These are phyloP conservation scores for Secale cereale DNA, from an alignment of 176 grass and related monocot genomes.

Conservation along the genomic window DNA sequence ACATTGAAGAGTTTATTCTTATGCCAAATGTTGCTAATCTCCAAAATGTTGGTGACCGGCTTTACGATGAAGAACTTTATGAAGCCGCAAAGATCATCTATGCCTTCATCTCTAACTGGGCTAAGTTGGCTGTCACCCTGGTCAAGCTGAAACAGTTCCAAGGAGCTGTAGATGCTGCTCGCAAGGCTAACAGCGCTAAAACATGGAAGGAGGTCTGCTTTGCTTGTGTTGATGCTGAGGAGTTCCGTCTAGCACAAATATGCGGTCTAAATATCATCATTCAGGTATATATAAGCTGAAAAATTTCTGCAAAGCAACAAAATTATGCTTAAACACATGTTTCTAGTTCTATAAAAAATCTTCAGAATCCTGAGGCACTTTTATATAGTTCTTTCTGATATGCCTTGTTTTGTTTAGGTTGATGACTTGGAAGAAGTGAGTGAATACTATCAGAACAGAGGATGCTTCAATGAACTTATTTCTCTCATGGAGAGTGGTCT, in stretches of 20 bases:
- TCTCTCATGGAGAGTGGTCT: conserved; percentile 97
- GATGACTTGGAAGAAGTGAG: conserved; percentile 97
- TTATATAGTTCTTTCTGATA: conserved; percentile 27
- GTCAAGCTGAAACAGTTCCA: conserved; percentile 96
- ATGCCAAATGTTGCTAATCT: conserved; percentile 99
- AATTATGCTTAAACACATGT: background rate
- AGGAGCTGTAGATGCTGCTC: conserved; percentile 95
- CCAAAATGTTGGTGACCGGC: conserved; percentile 86
- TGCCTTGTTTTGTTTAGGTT: conserved; percentile 50
- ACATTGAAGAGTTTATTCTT: conserved; percentile 96
- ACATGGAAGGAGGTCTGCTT: conserved; percentile 98
- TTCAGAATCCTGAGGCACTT: background rate
- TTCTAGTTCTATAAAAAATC: background rate
- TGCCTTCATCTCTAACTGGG: conserved; percentile 97
- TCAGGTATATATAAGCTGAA: conserved; percentile 58
- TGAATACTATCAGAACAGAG: conserved; percentile 94
- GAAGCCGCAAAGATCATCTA: conserved; percentile 99
- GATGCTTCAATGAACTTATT: conserved; percentile 94
- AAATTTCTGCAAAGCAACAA: background rate
- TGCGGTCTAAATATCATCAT: conserved; percentile 95
- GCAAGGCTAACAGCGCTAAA: conserved; percentile 89
- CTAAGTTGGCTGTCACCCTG: conserved; percentile 83
- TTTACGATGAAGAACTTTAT: conserved; percentile 91
- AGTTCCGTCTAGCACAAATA: conserved; percentile 94
- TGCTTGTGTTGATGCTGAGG: conserved; percentile 97